phyloP scores from a whole-genome alignment of 371 early-diverging fungal genomes.

The Smittium culicis region DNA sequence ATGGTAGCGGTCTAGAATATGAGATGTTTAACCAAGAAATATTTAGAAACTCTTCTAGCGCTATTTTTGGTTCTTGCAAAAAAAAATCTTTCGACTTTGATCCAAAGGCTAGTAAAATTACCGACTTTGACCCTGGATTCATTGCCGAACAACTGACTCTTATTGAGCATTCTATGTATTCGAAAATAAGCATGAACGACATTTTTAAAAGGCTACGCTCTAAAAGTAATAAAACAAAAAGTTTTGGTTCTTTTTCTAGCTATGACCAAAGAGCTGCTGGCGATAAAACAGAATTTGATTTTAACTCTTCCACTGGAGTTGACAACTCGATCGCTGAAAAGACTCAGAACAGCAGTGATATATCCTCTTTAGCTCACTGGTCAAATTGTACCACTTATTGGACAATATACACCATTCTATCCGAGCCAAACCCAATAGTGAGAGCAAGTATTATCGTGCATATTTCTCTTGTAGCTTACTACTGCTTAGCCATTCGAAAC shows the following conservation, averaged over 20 bases:
- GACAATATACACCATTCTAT: constrained; percentile 31
- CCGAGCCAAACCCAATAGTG: constrained; percentile 28
- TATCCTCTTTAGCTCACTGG: constrained; percentile 39
- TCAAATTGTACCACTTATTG: constrained; percentile 48
- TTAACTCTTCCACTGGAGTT: neutral
- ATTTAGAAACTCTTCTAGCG: neutral
- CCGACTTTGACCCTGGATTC: constrained; percentile 30
- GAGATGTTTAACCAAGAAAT: neutral
- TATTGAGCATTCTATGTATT: constrained; percentile 42
- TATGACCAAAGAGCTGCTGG: too few relatives aligned
- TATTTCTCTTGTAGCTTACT: constrained; percentile 38
- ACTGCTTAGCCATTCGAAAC: constrained; percentile 40
- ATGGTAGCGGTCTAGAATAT: neutral
- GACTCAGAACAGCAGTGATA: constrained; percentile 19
- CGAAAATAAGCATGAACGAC: constrained; percentile 37
- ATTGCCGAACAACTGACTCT: constrained; percentile 46
- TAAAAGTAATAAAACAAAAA: neutral
- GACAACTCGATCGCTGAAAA: neutral
- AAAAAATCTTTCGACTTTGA: neutral
- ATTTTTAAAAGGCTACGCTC: constrained; percentile 17
- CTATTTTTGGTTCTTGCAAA: neutral
- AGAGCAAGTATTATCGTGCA: constrained; percentile 36
- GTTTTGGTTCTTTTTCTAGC: neutral
- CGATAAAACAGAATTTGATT: neutral
- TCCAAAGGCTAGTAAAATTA: constrained; percentile 19